Evolutionary conservation across 805 yeast species (phyloP), one percentile per base, ranked within the genome.

Genomic region (Yarrowia sp.): DNA sequence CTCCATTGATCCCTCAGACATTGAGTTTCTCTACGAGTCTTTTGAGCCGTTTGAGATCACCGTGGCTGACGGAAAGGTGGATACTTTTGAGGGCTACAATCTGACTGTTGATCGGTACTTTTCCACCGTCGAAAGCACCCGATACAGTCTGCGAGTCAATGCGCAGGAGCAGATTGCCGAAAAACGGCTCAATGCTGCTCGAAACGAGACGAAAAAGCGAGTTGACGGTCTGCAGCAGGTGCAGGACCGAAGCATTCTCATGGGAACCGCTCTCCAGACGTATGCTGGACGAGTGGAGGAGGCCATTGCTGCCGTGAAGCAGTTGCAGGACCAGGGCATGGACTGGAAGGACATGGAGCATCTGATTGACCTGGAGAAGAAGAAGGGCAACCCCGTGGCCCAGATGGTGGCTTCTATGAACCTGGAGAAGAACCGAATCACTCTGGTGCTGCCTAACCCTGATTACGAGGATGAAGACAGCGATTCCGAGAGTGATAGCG

Each of bases 321-420:
- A 81, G 0, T 78, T 92, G 67, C 70, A 92, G 5, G 87, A 88
- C 68, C 95, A 91, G 74, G 93, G 91, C 70, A 91, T 92, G 91
- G 98, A 94, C 75, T 94, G 99, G 99, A 84, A 85, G 50, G 89
- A 91, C 69, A 93, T 93, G 70, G 97, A 90, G 74, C 86, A 87
- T 70, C 78, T 89, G 68, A 87, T 94, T 64, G 79, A 83, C 58
- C 81, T 86, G 63, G 97, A 94, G 74, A 87, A 91, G 72, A 77
- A 80, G 1, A 84, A 87, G 72, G 87, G 88, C 0, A 90, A 88
- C 72, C 76, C 79, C 6, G 80, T 87, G 68, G 97, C 97, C 0
- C 78, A 80, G 43, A 72, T 81, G 68, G 89, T 93, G 66, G 80
- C 82, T 56, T 74, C 86, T 42, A 80, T 94, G 75, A 86, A 91